phyloP scores from a whole-genome alignment of 108 stramenopile genomes.

The Conticribra guillardii region DNA sequence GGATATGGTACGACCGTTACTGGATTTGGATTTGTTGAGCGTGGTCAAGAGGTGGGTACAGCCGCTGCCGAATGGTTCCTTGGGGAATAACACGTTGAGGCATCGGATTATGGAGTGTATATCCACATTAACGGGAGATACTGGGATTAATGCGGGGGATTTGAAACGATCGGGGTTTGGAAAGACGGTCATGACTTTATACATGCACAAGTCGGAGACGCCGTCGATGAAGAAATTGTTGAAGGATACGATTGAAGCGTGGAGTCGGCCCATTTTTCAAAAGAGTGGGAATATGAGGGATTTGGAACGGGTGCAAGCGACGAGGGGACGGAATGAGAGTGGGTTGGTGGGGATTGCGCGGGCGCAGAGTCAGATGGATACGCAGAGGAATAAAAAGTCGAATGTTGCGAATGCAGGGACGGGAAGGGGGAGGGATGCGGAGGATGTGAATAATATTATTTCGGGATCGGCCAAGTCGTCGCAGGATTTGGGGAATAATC shows the following conservation, averaged over 20 bases:
- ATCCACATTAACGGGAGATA: slow-evolving; percentile 75
- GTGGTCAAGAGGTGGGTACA: slow-evolving; percentile 83
- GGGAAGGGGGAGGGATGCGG: slow-evolving; percentile 32
- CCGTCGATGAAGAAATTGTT: slow-evolving; percentile 77
- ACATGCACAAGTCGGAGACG: slow-evolving; percentile 87
- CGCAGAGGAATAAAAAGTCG: slow-evolving; percentile 28
- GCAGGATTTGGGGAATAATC: slow-evolving; percentile 63
- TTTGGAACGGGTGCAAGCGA: slow-evolving; percentile 72
- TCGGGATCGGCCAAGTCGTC: slow-evolving; percentile 20
- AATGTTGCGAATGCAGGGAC: background rate
- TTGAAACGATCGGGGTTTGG: slow-evolving; percentile 86
- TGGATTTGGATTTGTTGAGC: slow-evolving; percentile 79
- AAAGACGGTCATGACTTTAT: slow-evolving; percentile 81
- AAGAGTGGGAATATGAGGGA: slow-evolving; percentile 91
- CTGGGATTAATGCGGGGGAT: slow-evolving; percentile 71
- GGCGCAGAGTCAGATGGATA: background rate
- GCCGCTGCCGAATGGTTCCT: slow-evolving; percentile 75
- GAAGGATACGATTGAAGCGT: slow-evolving; percentile 82
- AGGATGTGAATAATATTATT: slow-evolving; percentile 51
- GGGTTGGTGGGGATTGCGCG: slow-evolving; percentile 55
- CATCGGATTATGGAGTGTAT: slow-evolving; percentile 70
- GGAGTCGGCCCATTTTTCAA: slow-evolving; percentile 91
- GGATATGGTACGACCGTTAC: slow-evolving; percentile 70
- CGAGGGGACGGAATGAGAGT: slow-evolving; percentile 52
- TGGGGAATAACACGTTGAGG: slow-evolving; percentile 89